Evolutionary conservation across 768 basidiomycete genomes (phyloP).

Genomic region (Psilocybe tampanensis): DNA sequence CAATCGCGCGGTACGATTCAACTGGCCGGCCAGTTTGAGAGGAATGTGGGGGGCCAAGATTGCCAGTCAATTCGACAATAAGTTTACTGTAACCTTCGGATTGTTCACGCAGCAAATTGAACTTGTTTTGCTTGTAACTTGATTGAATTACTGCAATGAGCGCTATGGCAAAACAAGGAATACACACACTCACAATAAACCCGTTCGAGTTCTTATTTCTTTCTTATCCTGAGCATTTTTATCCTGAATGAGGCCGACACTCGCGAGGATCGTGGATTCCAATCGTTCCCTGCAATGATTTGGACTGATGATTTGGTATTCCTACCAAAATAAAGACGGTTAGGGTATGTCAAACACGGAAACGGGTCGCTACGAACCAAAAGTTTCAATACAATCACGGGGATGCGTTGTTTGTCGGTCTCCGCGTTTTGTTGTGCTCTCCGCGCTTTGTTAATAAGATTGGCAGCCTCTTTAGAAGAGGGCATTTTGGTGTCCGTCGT

Average conservation of each 20-base stretch:
- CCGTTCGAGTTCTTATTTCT: conserved; percentile 79
- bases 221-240: conserved; percentile 71
- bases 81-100: conserved; percentile 98
- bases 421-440: conserved; percentile 57
- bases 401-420: conserved; percentile 63
- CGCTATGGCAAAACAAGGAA: background rate
- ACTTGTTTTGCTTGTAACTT: conserved; percentile 98
- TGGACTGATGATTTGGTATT: conserved; percentile 55
- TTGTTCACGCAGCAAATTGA: conserved; percentile 95
- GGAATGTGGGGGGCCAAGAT: conserved; percentile 76
- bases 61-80: conserved; percentile 78
- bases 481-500: conserved; percentile 33
- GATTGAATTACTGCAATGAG: conserved; percentile 1
- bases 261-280: conserved; percentile 64
- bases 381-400: conserved; percentile 59
- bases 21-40: conserved; percentile 63
- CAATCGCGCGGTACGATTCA: conserved; percentile 58
- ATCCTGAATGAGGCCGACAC: conserved; percentile 70
- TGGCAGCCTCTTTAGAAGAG: conserved; percentile 19
- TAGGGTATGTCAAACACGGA: background rate
- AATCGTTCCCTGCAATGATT: conserved; percentile 74
- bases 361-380: conserved; percentile 45
- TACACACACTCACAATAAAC: conserved; percentile 66
- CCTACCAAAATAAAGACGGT: conserved; percentile 39
- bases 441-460: conserved; percentile 37